Evolutionary conservation across 2,329 filamentous ascomycete species (phyloP), one percentile per base, ranked within the genome.

Genomic region (Aureobasidium melanogenum): DNA sequence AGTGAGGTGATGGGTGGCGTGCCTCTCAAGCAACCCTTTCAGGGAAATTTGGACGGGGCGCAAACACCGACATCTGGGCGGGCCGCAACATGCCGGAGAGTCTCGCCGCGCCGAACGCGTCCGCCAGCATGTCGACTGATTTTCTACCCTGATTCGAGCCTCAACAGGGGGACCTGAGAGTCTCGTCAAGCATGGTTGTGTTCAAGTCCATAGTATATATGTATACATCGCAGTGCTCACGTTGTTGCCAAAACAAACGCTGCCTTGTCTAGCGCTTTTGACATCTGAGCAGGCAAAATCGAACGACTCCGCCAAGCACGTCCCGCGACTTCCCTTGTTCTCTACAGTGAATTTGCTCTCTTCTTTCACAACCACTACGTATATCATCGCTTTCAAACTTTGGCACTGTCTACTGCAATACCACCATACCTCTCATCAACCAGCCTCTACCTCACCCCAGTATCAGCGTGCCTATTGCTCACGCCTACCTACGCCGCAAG

Each of bases 1-100:
- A 32, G 34, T 54, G 50, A 54, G 50, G 34, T 41, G 50, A 54
- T 54, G 50, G 52, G 52, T 56, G 52, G 52, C 52, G 52, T 43
- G 52, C 38, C 52, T 44, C 14, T 28, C 36, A 41, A 54, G 36
- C 22, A 14, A 22, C 17, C 48, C 32, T 38, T 38, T 41, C 24
- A 44, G 52, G 52, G 38, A 56, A 56, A 56, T 56, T 56, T 43
- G 38, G 28, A 56, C 34, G 19, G 32, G 50, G 36, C 50, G 36
- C 51, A 55, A 44, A 55, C 36, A 54, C 22, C 19, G 28, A 30
- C n/a, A n/a, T n/a, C 28, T 32, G 30, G 30, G 8, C 34, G 50
- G 50, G 22, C 51, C 38, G 52, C 39, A 32, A 34, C 52, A 28
- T 32, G 38, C 38, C 52, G 38, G 8, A 14, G 36, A 41, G 34